These are phyloP conservation scores for Cladosporium sp. DNA, from an alignment of 2,329 filamentous ascomycete species.

Conservation along the genomic window DNA sequence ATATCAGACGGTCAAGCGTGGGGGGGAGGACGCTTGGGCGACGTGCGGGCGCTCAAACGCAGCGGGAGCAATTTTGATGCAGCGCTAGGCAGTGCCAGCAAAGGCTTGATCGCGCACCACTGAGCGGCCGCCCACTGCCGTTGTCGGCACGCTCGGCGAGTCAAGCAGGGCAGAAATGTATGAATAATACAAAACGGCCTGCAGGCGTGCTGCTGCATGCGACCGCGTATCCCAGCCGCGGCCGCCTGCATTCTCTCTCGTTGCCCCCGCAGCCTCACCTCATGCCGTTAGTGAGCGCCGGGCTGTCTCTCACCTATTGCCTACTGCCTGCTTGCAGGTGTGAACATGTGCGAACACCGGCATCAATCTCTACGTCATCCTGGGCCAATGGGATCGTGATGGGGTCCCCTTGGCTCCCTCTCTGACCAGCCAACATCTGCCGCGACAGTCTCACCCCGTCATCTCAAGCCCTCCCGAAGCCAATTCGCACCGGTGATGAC, in stretches of 20 bases:
- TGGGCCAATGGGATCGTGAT: not conserved
- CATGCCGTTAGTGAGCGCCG: not conserved
- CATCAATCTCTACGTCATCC: conserved; percentile 3
- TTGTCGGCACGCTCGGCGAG: not conserved
- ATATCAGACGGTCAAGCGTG: not conserved
- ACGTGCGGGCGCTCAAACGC: not conserved
- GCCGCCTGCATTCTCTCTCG: not conserved
- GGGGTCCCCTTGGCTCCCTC: not conserved
- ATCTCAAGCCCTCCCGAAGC: not conserved
- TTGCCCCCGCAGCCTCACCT: not conserved
- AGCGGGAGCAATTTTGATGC: not conserved
- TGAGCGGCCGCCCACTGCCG: not conserved
- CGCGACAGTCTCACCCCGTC: not conserved
- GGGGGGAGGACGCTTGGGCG: not conserved
- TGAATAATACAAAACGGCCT: not conserved
- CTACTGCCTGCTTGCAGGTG: not conserved
- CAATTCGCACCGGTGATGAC: not conserved
- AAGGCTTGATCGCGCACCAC: not conserved
- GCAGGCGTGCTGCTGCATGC: not conserved
- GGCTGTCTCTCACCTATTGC: not conserved
- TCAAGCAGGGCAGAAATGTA: not conserved
- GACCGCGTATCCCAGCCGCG: not conserved
- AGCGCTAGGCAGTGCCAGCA: not conserved
- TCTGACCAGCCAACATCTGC: not conserved
- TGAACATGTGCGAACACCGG: not conserved